Evolutionary conservation across 192 early-diverging fungal species (phyloP), one percentile per base, ranked within the genome.

Genomic region (Entophlyctis helioformis): DNA sequence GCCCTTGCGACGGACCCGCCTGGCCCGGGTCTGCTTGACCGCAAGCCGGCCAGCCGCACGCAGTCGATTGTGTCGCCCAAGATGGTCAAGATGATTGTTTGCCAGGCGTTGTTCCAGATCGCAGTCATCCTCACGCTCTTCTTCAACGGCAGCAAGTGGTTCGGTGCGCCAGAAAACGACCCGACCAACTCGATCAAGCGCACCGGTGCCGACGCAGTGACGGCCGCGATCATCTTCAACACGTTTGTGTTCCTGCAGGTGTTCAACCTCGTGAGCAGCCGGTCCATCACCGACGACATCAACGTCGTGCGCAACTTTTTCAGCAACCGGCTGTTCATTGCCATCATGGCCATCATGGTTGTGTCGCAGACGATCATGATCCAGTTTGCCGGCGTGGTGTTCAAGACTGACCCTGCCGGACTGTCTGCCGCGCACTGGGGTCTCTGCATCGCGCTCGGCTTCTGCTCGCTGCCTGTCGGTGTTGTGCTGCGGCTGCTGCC

Each of bases 1-100:
- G 96, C 93, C 0, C 75, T 96, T 33, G 93, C 95, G 2, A 96
- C 95, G 0, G 94, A 98, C 42, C 78, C 83, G 23, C 87, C 92
- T 16, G 87, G 82, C 18, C 78, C 79, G 36, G 86, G 84, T 0
- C 70, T 97, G 22, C 66, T 98, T 26, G 58, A 79, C 28, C 78
- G 91, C 27, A 70, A 77, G 39, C 94, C 94, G 9, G 72, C 82
- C 21, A 67, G 74, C 38, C 80, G 74, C 46, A 74, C 68, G 31
- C 85, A 85, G 33, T 68, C 81, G 3, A 56, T 98, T 46, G 87
- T 98, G 53, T 85, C 70, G 44, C 82, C 76, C 53, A 70, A 71
- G 49, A 96, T 98, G 91, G 84, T 78, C 72, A 85, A 83, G 48
- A 87, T 89, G 83, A 91, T 98, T 55, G 43, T 90, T 25, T 81